Conservation (phyloP, 176 grass and related monocot genomes). For the Olyra latifolia region DNA sequence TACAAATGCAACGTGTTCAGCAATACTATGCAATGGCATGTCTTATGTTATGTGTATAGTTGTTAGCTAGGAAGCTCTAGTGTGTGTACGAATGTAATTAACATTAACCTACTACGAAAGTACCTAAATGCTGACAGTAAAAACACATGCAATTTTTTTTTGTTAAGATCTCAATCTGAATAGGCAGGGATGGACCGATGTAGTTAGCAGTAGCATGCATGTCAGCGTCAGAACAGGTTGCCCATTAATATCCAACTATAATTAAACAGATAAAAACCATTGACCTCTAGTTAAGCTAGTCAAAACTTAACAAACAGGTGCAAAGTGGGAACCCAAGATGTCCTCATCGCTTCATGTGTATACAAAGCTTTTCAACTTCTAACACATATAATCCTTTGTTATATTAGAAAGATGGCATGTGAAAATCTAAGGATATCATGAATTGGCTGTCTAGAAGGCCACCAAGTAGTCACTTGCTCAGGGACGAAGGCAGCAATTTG, state of each 20-base stretch:
- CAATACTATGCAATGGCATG: too few species aligned
- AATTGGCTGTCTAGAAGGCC: background rate
- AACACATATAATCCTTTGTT: background rate
- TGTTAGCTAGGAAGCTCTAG: background rate
- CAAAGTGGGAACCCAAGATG: background rate
- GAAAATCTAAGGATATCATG: background rate
- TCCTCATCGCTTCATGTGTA: background rate
- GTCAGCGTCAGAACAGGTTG: constrained; percentile 17
- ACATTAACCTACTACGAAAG: background rate
- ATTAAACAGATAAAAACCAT: background rate
- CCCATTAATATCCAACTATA: background rate
- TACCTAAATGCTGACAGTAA: background rate
- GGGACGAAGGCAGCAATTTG: background rate
- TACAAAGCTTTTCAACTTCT: background rate
- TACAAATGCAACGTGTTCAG: too few species aligned
- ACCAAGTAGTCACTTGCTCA: too few species aligned
- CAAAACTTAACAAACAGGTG: background rate
- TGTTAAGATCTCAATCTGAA: background rate
- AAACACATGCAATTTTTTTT: background rate
- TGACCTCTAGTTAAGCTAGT: background rate
- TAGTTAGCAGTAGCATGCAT: background rate
- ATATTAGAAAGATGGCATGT: background rate
- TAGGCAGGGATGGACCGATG: background rate
- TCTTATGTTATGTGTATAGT: too few species aligned
- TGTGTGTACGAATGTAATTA: background rate